These are phyloP conservation scores for Alternaria brassicae DNA, from an alignment of 2,329 filamentous ascomycete species.

Conservation along the genomic window DNA sequence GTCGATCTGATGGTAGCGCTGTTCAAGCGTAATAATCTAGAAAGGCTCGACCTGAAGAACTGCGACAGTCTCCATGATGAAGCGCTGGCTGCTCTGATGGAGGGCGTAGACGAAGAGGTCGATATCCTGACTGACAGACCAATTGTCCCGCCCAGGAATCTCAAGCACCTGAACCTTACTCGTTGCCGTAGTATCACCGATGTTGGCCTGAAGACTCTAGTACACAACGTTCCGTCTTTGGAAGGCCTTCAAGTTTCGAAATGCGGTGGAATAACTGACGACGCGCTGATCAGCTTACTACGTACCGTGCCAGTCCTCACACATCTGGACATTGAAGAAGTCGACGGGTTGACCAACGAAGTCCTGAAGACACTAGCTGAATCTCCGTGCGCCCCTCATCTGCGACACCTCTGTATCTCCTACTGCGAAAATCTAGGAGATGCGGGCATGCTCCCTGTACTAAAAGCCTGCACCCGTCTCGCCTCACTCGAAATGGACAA, in stretches of 20 bases:
- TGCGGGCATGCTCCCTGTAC: conserved; percentile 78
- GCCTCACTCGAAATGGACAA: conserved; percentile 87
- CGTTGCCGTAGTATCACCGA: conserved; percentile 78
- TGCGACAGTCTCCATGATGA: conserved; percentile 81
- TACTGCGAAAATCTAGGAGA: conserved; percentile 90
- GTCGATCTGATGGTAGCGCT: conserved; percentile 74
- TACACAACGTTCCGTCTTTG: conserved; percentile 76
- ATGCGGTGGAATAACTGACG: conserved; percentile 76
- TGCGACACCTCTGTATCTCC: conserved; percentile 85
- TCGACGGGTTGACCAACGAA: conserved; percentile 77
- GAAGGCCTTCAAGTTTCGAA: conserved; percentile 85
- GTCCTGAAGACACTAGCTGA: conserved; percentile 77
- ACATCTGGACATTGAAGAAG: conserved; percentile 88
- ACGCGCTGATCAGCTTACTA: conserved; percentile 73
- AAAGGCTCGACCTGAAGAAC: conserved; percentile 81
- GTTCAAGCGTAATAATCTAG: conserved; percentile 80
- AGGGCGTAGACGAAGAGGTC: conserved; percentile 77
- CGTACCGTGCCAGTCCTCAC: conserved; percentile 78
- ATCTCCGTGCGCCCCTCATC: conserved; percentile 72
- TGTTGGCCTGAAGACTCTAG: conserved; percentile 72
- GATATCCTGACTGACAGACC: conserved; percentile 81
- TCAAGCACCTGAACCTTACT: conserved; percentile 86
- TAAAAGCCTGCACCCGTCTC: conserved; percentile 76
- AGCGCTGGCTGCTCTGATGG: conserved; percentile 74
- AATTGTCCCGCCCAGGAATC: conserved; percentile 75